Evolutionary conservation across 2,329 filamentous ascomycete species (phyloP).

Genomic region (Trichoderma sp.): DNA sequence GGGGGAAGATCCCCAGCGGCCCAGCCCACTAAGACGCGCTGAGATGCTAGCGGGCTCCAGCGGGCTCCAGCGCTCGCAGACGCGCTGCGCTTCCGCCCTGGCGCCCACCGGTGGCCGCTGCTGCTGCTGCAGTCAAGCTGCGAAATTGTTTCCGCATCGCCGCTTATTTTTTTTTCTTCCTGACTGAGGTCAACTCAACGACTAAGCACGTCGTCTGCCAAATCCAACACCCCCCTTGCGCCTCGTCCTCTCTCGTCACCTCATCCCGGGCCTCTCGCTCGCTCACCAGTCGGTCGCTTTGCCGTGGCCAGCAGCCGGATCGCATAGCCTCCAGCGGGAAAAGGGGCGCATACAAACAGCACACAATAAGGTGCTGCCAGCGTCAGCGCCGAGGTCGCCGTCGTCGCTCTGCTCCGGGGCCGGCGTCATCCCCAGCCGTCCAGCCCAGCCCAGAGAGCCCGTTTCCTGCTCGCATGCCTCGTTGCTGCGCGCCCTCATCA

Average conservation of each 20-base stretch:
- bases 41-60: neutral
- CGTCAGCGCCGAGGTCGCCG: neutral
- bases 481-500: constrained; percentile 40
- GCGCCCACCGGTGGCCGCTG: constrained; percentile 12
- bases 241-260: constrained; percentile 10
- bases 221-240: constrained; percentile 23
- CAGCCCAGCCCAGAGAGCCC: neutral
- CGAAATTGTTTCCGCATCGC: constrained; percentile 11
- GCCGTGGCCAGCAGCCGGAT: constrained; percentile 15
- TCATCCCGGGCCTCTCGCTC: constrained; percentile 3
- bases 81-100: constrained; percentile 1
- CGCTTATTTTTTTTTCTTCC: neutral
- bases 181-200: constrained; percentile 23
- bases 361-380: constrained; percentile 5
- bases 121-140: neutral
- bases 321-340: constrained; percentile 9
- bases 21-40: constrained; percentile 1
- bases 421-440: constrained; percentile 30
- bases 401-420: constrained; percentile 20
- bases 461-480: constrained; percentile 40
- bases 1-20: constrained; percentile 11
- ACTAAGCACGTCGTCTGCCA: constrained; percentile 12
- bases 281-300: neutral
- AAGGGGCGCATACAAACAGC: constrained; percentile 7
- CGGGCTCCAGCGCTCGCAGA: constrained; percentile 10